These are phyloP conservation scores for Annulohypoxylon truncatum DNA, from an alignment of 2,329 filamentous ascomycete species.

Conservation along the genomic window DNA sequence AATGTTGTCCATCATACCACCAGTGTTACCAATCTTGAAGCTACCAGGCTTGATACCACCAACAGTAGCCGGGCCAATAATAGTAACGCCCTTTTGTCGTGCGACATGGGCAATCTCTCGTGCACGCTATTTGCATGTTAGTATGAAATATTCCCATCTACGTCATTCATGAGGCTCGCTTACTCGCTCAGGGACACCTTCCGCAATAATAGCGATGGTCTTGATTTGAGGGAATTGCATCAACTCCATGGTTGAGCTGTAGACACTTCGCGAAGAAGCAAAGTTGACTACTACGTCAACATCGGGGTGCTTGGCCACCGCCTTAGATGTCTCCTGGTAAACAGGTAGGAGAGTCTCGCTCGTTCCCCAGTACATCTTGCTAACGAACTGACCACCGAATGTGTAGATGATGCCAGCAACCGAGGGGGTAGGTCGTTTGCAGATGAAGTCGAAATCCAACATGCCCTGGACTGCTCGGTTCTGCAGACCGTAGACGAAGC, in stretches of 20 bases:
- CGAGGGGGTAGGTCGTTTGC: slow-evolving; percentile 96
- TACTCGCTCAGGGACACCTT: slow-evolving; percentile 98
- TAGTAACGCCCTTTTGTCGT: slow-evolving; percentile 98
- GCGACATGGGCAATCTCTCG: slow-evolving; percentile 98
- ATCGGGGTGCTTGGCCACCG: slow-evolving; percentile 94
- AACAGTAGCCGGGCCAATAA: slow-evolving; percentile 97
- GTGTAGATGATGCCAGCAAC: slow-evolving; percentile 99
- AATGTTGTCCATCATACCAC: slow-evolving; percentile 99
- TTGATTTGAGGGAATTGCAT: slow-evolving; percentile 98
- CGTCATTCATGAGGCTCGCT: slow-evolving; percentile 53
- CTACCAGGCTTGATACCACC: slow-evolving; percentile 99
- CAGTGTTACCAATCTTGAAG: slow-evolving; percentile 99
- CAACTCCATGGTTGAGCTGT: slow-evolving; percentile 97
- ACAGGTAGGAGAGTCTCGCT: slow-evolving; percentile 98
- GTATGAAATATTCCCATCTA: slow-evolving; percentile 23
- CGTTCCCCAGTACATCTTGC: slow-evolving; percentile 99
- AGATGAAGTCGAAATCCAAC: slow-evolving; percentile 99
- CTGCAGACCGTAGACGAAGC: slow-evolving; percentile 99
- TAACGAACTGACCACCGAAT: slow-evolving; percentile 99
- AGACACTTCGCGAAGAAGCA: slow-evolving; percentile 97
- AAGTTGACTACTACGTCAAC: slow-evolving; percentile 99
- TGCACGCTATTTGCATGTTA: slow-evolving; percentile 73
- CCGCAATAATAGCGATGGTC: slow-evolving; percentile 98
- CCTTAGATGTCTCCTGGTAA: slow-evolving; percentile 94
- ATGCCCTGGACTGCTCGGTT: slow-evolving; percentile 91